Base-by-base conservation (phyloP, 2,329 filamentous ascomycete species). In the Cladophialophora exuberans region DNA sequence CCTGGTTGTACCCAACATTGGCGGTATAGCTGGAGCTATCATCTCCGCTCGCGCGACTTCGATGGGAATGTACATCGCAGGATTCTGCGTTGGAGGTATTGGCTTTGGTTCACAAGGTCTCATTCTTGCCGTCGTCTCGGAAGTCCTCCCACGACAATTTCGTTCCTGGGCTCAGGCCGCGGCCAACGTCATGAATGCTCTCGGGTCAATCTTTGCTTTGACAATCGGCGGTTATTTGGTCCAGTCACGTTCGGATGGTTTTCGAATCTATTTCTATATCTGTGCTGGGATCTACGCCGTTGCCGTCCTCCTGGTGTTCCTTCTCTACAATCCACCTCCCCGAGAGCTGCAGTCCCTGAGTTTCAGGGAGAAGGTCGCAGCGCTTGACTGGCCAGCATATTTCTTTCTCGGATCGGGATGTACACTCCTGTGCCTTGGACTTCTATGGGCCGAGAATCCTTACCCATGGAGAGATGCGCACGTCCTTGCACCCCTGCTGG, bases 391-490 rank as follows among this genome's bases (percentile, higher is more conserved):
- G 58, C 3, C 30, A 6, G 58, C 41, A 25, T 59, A 58, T 38
- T n/a, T 50, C 7, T 33, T 61, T 15, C 42, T 61, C 17, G 55
- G 28, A 30, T 39, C 28, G 6, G 55, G 55, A 6, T 10, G 35
- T 4, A 28, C 28, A 0, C 72, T 84, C n/a, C 63, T 84, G 6
- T 77, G 84, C 33, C 68, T 85, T 3, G 81, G 73, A 7, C 71
- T 83, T 25, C 79, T 80, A 0, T 84, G 81, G 81, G 82, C 75
- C 13, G 81, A 82, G 4, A 76, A 76, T 6, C 75, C 74, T 0
- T 83, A 83, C 60, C 61, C 74, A 1, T 84, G 82, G 82, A 65
- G 64, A 3, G 75, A 77, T 5, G 68, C 75, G 0, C 72, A 76
- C 4, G 79, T 84, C 1, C 64, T 84, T 1, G 74, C 71, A 4